Base-by-base conservation (phyloP, 2,329 filamentous ascomycete species). In the Nemania sp. region DNA sequence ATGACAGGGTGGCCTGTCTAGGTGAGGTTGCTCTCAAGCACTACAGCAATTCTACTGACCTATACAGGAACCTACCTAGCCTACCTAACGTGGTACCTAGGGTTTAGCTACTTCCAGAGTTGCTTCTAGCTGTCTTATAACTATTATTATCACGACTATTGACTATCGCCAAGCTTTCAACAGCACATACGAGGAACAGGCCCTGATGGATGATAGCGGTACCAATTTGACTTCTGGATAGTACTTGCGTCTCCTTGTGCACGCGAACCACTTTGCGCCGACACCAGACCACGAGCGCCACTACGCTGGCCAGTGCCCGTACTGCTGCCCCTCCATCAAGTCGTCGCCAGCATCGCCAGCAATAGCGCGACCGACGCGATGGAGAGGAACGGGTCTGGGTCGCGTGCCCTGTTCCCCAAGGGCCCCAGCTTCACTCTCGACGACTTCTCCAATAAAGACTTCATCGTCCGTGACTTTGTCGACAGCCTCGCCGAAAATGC, bases 391-490 rank as follows among this genome's bases (percentile, higher is more conserved):
- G 69, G 68, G 54, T 75, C 74, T 57, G 78, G 78, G 56, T 80
- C 83, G 64, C 81, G 86, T 74, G 80, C 85, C 62, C 80, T 92
- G 68, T 93, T 90, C 69, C 87, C 88, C 52, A 85, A 84, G 71
- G 89, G 87, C 33, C 90, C 90, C 56, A 88, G 81, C 71, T 97
- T 97, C 76, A 90, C 86, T 8, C 80, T 97, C 57, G 90, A 96
- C 39, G 91, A 92, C 75, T 91, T 92, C 73, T 90, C 90, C 52
- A 89, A 80, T 70, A 89, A 89, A 66, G 94, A 97, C 75, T 99
- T 97, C 68, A 97, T 97, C 60, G 93, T 97, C 62, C 91, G 96
- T 68, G 94, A 99, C 75, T 99, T 99, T 70, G 87, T 99, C 65
- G 95, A 99, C 71, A 84, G 87, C 46, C 85, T 99, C 53, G 94